These are phyloP conservation scores for Sugiyamaella neomexicana DNA, from an alignment of 1,139 yeast genomes.

Conservation along the genomic window DNA sequence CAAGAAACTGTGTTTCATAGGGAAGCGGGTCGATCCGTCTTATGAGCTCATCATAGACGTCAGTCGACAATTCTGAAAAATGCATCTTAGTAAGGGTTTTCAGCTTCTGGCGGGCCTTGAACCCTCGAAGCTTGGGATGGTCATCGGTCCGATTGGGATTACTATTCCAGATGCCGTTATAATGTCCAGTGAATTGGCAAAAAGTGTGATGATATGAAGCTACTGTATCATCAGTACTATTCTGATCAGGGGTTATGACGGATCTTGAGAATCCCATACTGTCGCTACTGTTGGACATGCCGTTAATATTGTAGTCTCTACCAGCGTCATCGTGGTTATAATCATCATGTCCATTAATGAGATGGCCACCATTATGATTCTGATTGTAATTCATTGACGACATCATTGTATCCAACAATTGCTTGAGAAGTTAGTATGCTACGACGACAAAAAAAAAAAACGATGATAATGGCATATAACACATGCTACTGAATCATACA, in stretches of 20 bases:
- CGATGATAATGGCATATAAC: no score
- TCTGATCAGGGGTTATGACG: no score
- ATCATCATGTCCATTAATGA: not conserved
- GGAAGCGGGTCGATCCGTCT: constrained; percentile 55
- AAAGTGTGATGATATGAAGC: constrained; percentile 25
- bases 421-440: not conserved
- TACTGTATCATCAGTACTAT: constrained; percentile 17
- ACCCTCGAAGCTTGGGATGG: constrained; percentile 39
- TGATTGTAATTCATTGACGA: constrained; percentile 8
- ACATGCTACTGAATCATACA: no score
- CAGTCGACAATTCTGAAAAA: constrained; percentile 84
- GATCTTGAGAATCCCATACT: no score
- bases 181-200: constrained; percentile 23
- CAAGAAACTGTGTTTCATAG: constrained; percentile 30
- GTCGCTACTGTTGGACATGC: not conserved
- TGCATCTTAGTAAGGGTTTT: constrained; percentile 80
- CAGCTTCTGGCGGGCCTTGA: constrained; percentile 79
- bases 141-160: constrained; percentile 1
- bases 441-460: not conserved
- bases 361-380: constrained; percentile 4
- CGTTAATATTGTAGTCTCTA: not conserved
- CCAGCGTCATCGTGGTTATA: not conserved
- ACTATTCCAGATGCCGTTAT: constrained; percentile 13
- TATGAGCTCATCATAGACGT: constrained; percentile 85
- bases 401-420: not conserved